These are phyloP conservation scores for Vaucheria bursata DNA, from an alignment of 352 stramenopile species.

Conservation along the genomic window DNA sequence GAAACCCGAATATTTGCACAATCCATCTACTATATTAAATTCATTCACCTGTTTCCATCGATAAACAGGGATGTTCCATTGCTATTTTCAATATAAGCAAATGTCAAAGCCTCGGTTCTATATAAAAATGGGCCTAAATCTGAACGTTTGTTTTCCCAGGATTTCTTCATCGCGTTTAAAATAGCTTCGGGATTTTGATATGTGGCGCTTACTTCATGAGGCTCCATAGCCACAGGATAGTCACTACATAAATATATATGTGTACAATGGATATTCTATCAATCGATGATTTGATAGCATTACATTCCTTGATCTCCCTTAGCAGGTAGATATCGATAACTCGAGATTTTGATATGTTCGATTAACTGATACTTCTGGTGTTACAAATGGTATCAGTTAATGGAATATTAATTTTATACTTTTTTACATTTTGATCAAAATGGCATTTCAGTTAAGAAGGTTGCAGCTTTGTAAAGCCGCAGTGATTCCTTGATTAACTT, in stretches of 20 bases:
- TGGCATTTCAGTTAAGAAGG: no score
- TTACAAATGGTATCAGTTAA: not conserved
- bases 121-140: conserved; percentile 37
- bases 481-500: no score
- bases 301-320: no score
- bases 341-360: not conserved
- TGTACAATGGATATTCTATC: not conserved
- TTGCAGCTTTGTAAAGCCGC: no score
- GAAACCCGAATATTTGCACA: no score
- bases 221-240: conserved; percentile 41
- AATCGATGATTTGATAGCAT: not conserved
- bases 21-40: no score
- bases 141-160: conserved; percentile 10
- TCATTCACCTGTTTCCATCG: conserved; percentile 30
- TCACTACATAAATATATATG: conserved; percentile 12
- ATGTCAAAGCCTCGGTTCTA: conserved; percentile 39
- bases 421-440: conserved; percentile 4
- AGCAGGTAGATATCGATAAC: not conserved
- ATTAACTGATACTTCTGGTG: not conserved
- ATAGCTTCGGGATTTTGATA: conserved; percentile 21
- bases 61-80: conserved; percentile 22
- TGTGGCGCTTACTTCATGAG: conserved; percentile 30
- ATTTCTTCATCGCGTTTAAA: conserved; percentile 17
- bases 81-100: conserved; percentile 36
- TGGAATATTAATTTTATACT: not conserved